Base-by-base conservation (phyloP, 345 rosid species). In the Luvunga scandens region DNA sequence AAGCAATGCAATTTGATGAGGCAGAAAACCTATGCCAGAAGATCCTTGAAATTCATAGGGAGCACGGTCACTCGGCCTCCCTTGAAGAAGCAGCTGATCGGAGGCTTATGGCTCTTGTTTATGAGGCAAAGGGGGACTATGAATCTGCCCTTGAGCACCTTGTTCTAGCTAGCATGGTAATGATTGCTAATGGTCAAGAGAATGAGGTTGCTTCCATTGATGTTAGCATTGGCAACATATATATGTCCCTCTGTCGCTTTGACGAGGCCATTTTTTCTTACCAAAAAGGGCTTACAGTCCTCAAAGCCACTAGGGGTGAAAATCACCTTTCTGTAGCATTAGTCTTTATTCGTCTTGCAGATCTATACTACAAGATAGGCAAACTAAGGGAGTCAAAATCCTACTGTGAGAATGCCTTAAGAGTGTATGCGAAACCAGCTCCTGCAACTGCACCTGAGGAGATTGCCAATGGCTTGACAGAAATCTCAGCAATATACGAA, bases 11-110 rank as follows among this genome's bases (percentile, higher is more conserved):
- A 79, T 86, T 89, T 76, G 86, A 86, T 33, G 85, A 86, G 77
- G 92, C 92, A 39, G 85, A 86, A 80, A 83, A 83, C 3, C 77
- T 89, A 38, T 81, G 89, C 72, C 80, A 84, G 84, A 86, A 80
- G 77, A 77, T 90, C 55, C 86, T 87, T 65, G 87, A 89, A 61
- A 86, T 89, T 75, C 92, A 87, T 63, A 79, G 81, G 66, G 83
- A 84, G 25, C 88, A 87, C 33, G 82, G 88, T 28, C 85, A 81
- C 42, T 89, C 89, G 0, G 89, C 87, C 25, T 84, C 92, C 24
- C 72, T 83, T 66, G 89, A 89, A 80, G 90, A 86, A 82, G 89
- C 92, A 77, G 86, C 90, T 70, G 89, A 89, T 72, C 88, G 84
- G 4, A 65, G 89, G 75, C 81, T 87, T 31, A 82, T 89, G 86